Evolutionary conservation across 768 basidiomycete genomes (phyloP), one percentile per base, ranked within the genome.

Genomic region (Astraeus odoratus): DNA sequence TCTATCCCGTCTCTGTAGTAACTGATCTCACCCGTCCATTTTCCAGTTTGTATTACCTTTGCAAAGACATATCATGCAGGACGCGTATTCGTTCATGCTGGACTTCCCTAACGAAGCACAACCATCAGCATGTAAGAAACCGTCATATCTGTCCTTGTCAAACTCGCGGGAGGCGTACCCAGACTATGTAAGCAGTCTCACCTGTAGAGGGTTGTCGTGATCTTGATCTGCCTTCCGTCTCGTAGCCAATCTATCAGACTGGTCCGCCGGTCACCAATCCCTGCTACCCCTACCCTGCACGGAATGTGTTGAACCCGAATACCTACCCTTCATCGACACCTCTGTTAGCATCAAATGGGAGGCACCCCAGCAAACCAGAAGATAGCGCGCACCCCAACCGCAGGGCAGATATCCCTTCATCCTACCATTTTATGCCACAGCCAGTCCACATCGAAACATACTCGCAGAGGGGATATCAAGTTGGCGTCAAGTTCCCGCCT

Each of bases 211-310:
- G 22, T 29, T 13, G 16, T 25, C 39, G 10, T 37, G 43, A 29
- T 9, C 30, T 41, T 37, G 36, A 57, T 35, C n/a, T 25, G 43
- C 39, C 48, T 27, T 29, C 33, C 34, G 44, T 48, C 18, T 35
- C 43, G 30, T 44, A 42, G 41, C 5, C 49, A 15, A 52, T 63
- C 30, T 63, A 60, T 33, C 19, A 47, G 9, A 22, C 44, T 10
- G 38, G 13, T 7, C 45, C 51, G 22, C 60, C 58, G 6, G 33
- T 58, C 46, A 50, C 20, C 7, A 56, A 47, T 16, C 49, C 52
- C 22, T 42, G 47, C 19, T 65, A 63, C 42, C 61, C 61, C 31
- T 63, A 63, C 31, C 63, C 60, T 3, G 58, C 51, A 22, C 51
- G 61, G 23, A 65, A 63, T 40, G 51, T 61, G 23, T 24, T 65